These are phyloP conservation scores for Lasiodiplodia gonubiensis DNA, from an alignment of 2,329 filamentous ascomycete species.

Conservation along the genomic window DNA sequence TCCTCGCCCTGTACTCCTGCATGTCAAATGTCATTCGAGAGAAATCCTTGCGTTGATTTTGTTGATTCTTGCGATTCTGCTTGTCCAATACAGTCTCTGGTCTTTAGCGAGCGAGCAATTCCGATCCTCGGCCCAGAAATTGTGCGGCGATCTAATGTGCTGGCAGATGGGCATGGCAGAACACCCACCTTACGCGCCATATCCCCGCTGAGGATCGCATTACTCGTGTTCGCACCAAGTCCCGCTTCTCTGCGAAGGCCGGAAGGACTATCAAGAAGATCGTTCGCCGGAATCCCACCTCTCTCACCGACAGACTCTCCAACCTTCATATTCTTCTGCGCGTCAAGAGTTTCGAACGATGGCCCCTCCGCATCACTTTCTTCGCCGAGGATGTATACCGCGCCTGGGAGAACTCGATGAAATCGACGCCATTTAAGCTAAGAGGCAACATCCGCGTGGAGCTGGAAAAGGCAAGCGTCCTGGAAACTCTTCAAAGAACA, in stretches of 20 bases:
- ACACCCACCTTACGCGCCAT: conserved; percentile 80
- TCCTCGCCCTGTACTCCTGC: neutral
- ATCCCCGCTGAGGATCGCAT: conserved; percentile 56
- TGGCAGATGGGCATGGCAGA: conserved; percentile 85
- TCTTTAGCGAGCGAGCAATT: conserved; percentile 5
- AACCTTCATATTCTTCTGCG: conserved; percentile 82
- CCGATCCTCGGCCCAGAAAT: neutral
- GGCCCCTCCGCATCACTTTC: conserved; percentile 83
- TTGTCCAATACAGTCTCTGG: neutral
- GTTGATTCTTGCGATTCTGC: neutral
- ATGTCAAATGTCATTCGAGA: neutral
- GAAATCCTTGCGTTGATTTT: neutral
- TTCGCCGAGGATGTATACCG: conserved; percentile 72
- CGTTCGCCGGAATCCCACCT: conserved; percentile 60
- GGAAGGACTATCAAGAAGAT: conserved; percentile 55
- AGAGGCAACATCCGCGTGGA: conserved; percentile 59
- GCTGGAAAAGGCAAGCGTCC: conserved; percentile 51
- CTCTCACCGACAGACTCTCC: conserved; percentile 71
- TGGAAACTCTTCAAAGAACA: neutral
- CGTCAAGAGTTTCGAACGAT: conserved; percentile 78
- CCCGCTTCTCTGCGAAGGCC: conserved; percentile 44
- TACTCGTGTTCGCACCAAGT: conserved; percentile 31
- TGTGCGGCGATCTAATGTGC: neutral
- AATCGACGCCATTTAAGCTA: conserved; percentile 37
- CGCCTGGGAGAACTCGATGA: conserved; percentile 65